Base-by-base conservation (phyloP, 352 stramenopile genomes). In the Phytophthora citricola region DNA sequence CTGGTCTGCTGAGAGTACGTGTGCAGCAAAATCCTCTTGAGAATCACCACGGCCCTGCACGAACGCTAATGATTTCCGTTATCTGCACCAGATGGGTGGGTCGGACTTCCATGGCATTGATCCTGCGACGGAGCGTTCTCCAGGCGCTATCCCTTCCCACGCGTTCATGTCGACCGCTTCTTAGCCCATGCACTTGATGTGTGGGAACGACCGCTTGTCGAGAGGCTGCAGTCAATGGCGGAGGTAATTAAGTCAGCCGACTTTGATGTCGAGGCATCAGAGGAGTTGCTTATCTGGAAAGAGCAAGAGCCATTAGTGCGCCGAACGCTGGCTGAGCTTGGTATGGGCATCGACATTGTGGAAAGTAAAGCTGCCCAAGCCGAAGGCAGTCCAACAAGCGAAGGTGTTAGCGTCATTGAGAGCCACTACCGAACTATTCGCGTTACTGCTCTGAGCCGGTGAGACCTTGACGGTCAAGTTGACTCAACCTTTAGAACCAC, bases 71-170 rank as follows among this genome's bases (percentile, higher is more conserved):
- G 3, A 27, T 49, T 56, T 10, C 44, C 15, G 3, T 45, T 53
- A 41, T 68, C 26, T 52, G 17, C 17, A 63, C 38, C 45, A 94
- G 87, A 69, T 92, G 51, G 87, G 87, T 47, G 87, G 85, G 2
- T 93, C 87, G n/a, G 84, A 94, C 57, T 95, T 93, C 52, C 87
- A 95, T 52, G 87, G 85, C 26, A 94, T 94, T 59, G 81, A 95
- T 24, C 71, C 81, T 5, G 81, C 60, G 7, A 90, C 74, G 1
- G 87, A 95, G 69, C 77, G 79, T 52, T 73, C 81, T 5, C 87
- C 87, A 5, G 87, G 87, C n/a, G 83, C 78, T 20, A 92, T 95
- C 22, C 86, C 0, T 85, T 95, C 51, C 85, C 87, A 6, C 78
- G 82, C 38, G 65, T 83, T 27, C 83, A 94, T 36, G 56, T 95